Conservation (phyloP, 1,139 yeast genomes). For the Saccharomyces pastorianus region DNA sequence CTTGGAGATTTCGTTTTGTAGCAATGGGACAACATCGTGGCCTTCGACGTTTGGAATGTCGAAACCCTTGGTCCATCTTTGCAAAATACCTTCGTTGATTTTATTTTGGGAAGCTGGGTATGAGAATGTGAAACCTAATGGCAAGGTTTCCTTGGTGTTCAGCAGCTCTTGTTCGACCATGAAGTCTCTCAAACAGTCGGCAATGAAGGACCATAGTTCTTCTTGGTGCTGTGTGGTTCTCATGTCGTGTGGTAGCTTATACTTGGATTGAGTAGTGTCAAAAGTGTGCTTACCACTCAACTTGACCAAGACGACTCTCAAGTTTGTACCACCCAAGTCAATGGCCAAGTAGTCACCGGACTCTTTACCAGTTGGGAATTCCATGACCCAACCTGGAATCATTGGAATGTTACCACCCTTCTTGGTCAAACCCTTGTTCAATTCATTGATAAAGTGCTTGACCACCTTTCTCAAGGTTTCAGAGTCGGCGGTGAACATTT, state of each 20-base stretch:
- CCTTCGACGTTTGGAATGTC: constrained; percentile 93
- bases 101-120: constrained; percentile 84
- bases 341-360: constrained; percentile 84
- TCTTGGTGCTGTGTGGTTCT: constrained; percentile 69
- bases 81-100: constrained; percentile 78
- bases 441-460: constrained; percentile 61
- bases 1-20: constrained; percentile 64
- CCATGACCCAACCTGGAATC: constrained; percentile 96
- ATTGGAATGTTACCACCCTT: constrained; percentile 83
- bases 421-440: constrained; percentile 69
- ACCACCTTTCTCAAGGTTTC: constrained; percentile 57
- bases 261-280: constrained; percentile 78
- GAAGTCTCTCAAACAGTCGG: constrained; percentile 62
- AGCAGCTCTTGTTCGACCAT: constrained; percentile 54
- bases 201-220: constrained; percentile 78
- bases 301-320: constrained; percentile 79
- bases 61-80: constrained; percentile 97
- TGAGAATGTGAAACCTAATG: constrained; percentile 91
- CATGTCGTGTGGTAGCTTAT: constrained; percentile 60
- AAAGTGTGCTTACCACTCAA: constrained; percentile 73
- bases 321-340: constrained; percentile 92
- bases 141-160: constrained; percentile 47
- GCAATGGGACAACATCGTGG: constrained; percentile 85
- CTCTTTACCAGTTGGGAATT: constrained; percentile 86
- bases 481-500: constrained; percentile 54